These are phyloP conservation scores for Sarocladium strictum DNA, from an alignment of 2,329 filamentous ascomycete species.

Conservation along the genomic window DNA sequence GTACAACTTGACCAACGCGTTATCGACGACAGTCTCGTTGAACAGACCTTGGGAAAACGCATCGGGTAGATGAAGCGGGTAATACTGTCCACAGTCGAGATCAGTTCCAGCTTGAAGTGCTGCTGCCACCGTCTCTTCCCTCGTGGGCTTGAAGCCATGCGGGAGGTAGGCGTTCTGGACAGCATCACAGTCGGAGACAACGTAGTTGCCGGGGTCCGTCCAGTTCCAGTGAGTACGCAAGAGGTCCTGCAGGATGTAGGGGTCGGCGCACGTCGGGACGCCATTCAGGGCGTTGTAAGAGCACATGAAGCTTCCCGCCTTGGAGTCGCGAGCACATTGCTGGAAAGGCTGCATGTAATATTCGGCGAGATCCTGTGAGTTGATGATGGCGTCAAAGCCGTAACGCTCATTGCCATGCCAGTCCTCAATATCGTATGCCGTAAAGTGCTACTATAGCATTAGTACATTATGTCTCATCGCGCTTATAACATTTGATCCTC, in stretches of 20 bases:
- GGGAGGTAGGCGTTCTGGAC: constrained; percentile 48
- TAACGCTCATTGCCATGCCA: constrained; percentile 30
- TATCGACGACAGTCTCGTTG: constrained; percentile 17
- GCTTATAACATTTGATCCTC: neutral
- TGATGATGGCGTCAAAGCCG: constrained; percentile 50
- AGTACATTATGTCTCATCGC: neutral
- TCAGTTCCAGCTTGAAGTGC: constrained; percentile 24
- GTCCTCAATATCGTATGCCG: constrained; percentile 48
- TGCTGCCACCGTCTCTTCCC: constrained; percentile 25
- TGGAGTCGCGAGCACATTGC: constrained; percentile 50
- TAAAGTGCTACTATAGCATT: constrained; percentile 34
- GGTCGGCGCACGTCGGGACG: constrained; percentile 56
- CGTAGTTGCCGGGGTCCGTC: constrained; percentile 52
- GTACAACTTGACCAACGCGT: constrained; percentile 36
- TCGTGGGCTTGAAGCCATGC: constrained; percentile 30
- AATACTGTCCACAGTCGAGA: constrained; percentile 21
- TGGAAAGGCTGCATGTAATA: constrained; percentile 63
- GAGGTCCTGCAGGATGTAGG: constrained; percentile 57
- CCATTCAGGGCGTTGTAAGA: constrained; percentile 60
- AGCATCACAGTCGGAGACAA: constrained; percentile 61
- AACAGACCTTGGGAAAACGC: constrained; percentile 25
- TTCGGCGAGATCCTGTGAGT: constrained; percentile 55
- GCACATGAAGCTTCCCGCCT: constrained; percentile 53
- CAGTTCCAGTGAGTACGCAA: constrained; percentile 62
- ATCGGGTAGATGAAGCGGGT: constrained; percentile 17